Conservation (phyloP, 1,284 basidiomycete genomes). For the Sporisorium graminicola region DNA sequence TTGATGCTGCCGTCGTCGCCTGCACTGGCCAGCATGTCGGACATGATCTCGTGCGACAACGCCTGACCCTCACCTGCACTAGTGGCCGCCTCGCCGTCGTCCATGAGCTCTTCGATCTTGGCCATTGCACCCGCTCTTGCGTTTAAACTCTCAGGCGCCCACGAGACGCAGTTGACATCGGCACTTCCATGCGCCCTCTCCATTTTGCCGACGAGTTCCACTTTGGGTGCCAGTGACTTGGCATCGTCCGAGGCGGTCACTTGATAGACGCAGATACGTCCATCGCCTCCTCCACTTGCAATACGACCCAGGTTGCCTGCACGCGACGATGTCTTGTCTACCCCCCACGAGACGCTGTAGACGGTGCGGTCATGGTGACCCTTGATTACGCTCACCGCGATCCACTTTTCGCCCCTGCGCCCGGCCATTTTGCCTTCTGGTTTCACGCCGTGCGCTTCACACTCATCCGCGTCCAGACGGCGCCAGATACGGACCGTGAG, state of each 20-base stretch:
- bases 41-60: constrained; percentile 48
- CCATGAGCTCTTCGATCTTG: constrained; percentile 42
- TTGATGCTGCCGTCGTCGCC: constrained; percentile 82
- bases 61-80: constrained; percentile 19
- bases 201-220: constrained; percentile 52
- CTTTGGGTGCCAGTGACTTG: constrained; percentile 28
- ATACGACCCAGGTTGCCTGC: constrained; percentile 76
- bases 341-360: constrained; percentile 82
- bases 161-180: constrained; percentile 82
- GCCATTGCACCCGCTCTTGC: constrained; percentile 37
- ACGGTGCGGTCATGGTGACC: constrained; percentile 78
- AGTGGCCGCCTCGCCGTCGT: constrained; percentile 55
- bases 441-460: constrained; percentile 58
- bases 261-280: constrained; percentile 80
- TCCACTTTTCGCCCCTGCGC: constrained; percentile 70
- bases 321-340: constrained; percentile 55
- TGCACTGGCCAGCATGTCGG: constrained; percentile 79
- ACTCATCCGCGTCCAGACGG: constrained; percentile 62
- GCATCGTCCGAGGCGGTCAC: constrained; percentile 69
- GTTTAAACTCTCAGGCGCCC: constrained; percentile 73
- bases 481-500: constrained; percentile 76
- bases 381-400: constrained; percentile 63
- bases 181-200: constrained; percentile 78
- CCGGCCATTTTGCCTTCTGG: constrained; percentile 60
- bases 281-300: constrained; percentile 82